Evolutionary conservation across 192 early-diverging fungal genomes (phyloP).

Genomic region (Phlyctochytrium planicorne): DNA sequence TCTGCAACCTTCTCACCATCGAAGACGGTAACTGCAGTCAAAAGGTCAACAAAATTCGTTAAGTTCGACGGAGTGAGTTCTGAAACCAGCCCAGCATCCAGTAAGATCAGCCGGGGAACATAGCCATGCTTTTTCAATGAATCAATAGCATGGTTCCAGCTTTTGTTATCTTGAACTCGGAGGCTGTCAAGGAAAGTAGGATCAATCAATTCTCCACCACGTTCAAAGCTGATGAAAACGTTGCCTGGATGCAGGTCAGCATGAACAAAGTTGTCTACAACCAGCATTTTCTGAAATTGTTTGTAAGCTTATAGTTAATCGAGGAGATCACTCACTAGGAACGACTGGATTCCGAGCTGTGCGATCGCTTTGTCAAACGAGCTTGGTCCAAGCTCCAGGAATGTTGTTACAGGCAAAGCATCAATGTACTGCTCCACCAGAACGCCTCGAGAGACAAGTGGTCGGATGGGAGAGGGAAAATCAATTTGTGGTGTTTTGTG

Average conservation of each 20-base stretch:
- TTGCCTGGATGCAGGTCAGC: conserved; percentile 94
- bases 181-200: neutral
- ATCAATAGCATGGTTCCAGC: conserved; percentile 37
- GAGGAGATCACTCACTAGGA: conserved; percentile 50
- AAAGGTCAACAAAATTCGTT: conserved; percentile 88
- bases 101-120: conserved; percentile 73
- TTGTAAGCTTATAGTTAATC: conserved; percentile 14
- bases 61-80: conserved; percentile 71
- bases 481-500: neutral
- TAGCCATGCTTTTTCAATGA: conserved; percentile 67
- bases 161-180: neutral
- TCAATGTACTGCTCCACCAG: conserved; percentile 83
- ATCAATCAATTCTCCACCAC: neutral
- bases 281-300: conserved; percentile 77
- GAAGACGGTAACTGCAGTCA: conserved; percentile 83
- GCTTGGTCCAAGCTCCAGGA: conserved; percentile 54
- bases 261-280: conserved; percentile 92
- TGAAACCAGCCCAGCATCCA: conserved; percentile 92
- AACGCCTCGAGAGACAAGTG: conserved; percentile 58
- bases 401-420: conserved; percentile 72
- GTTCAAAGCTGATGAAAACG: conserved; percentile 77
- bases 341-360: conserved; percentile 76
- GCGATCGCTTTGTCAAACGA: conserved; percentile 74
- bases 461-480: conserved; percentile 69
- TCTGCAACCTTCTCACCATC: conserved; percentile 77